A percentile compares a stretch with the other conserved stretches of the same genome.
phyloP scores from a whole-genome alignment of 768 basidiomycete species.

The Galerina sulciceps region DNA sequence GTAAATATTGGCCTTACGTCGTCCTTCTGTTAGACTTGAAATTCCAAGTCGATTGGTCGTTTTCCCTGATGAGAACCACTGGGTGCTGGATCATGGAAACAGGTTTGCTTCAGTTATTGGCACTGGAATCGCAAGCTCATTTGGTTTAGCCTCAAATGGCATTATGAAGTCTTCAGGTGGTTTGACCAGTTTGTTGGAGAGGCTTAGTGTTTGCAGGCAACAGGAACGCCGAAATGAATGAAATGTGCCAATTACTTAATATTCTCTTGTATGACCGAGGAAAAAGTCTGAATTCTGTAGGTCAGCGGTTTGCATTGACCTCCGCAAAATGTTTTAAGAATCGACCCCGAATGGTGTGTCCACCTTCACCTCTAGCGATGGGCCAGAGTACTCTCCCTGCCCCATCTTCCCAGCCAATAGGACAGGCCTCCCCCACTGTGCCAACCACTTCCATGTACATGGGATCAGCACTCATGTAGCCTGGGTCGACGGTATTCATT shows the following conservation, averaged over 20 bases:
- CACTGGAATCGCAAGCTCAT: too few species aligned
- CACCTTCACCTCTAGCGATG: conserved; percentile 34
- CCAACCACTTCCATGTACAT: conserved; percentile 32
- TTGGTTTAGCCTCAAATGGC: conserved; percentile 81
- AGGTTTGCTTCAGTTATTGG: conserved; percentile 43
- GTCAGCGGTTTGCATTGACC: conserved; percentile 14
- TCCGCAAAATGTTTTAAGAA: conserved; percentile 38
- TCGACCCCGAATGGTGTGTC: conserved; percentile 33
- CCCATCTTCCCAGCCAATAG: conserved; percentile 39
- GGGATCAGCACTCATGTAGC: conserved; percentile 40
- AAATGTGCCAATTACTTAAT: neutral
- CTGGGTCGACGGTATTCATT: conserved; percentile 40
- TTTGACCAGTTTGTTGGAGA: conserved; percentile 70
- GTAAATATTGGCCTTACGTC: neutral
- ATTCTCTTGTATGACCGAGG: neutral
- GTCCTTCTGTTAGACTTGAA: conserved; percentile 49
- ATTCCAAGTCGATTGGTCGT: conserved; percentile 79
- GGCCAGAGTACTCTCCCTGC: conserved; percentile 37
- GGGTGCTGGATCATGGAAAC: conserved; percentile 84
- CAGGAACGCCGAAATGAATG: neutral
- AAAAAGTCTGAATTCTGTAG: neutral
- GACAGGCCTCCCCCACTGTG: conserved; percentile 23
- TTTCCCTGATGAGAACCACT: conserved; percentile 93
- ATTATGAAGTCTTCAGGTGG: conserved; percentile 93
- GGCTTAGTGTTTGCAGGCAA: neutral